phyloP scores from a whole-genome alignment of 768 basidiomycete species.

The Mycena rosella region DNA sequence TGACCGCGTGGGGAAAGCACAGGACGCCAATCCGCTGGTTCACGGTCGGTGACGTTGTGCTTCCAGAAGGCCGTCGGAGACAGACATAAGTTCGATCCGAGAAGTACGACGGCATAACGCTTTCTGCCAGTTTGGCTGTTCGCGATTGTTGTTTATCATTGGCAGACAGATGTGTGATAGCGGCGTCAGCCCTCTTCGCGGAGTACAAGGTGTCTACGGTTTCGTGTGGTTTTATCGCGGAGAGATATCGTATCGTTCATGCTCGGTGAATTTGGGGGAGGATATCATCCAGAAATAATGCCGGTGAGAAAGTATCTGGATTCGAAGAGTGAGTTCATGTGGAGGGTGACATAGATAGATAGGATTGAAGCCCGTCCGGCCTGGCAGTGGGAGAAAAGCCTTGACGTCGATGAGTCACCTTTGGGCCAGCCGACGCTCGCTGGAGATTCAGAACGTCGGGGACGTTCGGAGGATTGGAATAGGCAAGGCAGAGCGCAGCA shows the following conservation, averaged over 20 bases:
- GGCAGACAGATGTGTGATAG: constrained; percentile 9
- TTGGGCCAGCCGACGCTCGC: too few species aligned
- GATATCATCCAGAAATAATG: background rate
- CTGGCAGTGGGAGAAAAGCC: too few species aligned
- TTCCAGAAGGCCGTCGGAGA: background rate
- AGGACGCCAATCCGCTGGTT: background rate
- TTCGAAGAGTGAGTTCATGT: too few species aligned
- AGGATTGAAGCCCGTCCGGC: too few species aligned
- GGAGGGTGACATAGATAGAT: background rate
- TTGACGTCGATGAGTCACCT: too few species aligned
- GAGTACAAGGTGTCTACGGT: background rate
- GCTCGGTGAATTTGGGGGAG: background rate
- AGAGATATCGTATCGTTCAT: background rate
- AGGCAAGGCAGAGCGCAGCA: too few species aligned
- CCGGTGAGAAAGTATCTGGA: background rate
- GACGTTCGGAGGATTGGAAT: too few species aligned
- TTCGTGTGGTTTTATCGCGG: background rate
- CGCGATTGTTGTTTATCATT: constrained; percentile 1
- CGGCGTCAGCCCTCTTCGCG: background rate
- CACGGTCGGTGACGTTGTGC: background rate
- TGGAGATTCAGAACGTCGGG: too few species aligned
- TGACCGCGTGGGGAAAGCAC: too few species aligned
- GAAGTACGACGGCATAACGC: constrained; percentile 7
- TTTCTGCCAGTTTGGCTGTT: constrained; percentile 17
- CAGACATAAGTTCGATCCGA: constrained; percentile 1